phyloP scores from a whole-genome alignment of 148 eudicot species.

The Mesembryanthemum crystallinum region DNA sequence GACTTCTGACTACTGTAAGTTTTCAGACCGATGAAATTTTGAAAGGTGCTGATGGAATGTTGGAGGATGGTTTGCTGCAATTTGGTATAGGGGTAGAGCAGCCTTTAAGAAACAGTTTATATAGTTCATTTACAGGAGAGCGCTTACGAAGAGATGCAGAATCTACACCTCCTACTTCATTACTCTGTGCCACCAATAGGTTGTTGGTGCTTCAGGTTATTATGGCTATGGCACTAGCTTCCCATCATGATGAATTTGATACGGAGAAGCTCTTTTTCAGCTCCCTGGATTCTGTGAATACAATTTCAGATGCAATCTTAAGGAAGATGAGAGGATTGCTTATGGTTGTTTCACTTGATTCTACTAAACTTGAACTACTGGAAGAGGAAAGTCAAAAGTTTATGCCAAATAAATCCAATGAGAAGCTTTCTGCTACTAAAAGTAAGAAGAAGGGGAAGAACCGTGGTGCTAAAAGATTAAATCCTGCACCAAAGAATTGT shows the following conservation, averaged over 20 bases:
- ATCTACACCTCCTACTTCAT: slow-evolving; percentile 32
- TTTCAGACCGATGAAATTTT: slow-evolving; percentile 69
- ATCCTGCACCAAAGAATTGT: slow-evolving; percentile 37
- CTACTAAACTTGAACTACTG: slow-evolving; percentile 76
- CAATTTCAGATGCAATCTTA: slow-evolving; percentile 58
- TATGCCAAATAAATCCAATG: slow-evolving; percentile 47
- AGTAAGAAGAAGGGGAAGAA: slow-evolving; percentile 77
- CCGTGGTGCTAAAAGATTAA: slow-evolving; percentile 49
- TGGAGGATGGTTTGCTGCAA: slow-evolving; percentile 40
- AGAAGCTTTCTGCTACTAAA: slow-evolving; percentile 49
- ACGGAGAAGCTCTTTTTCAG: slow-evolving; percentile 65
- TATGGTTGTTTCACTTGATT: slow-evolving; percentile 89
- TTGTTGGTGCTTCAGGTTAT: slow-evolving; percentile 74
- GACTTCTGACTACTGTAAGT: slow-evolving; percentile 34
- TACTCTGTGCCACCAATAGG: slow-evolving; percentile 35
- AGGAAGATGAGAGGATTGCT: slow-evolving; percentile 78
- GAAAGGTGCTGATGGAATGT: slow-evolving; percentile 36
- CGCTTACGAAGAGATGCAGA: slow-evolving; percentile 35
- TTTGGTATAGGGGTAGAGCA: slow-evolving; percentile 33
- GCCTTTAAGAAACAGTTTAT: slow-evolving; percentile 26
- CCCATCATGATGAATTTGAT: slow-evolving; percentile 46
- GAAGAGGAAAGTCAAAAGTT: slow-evolving; percentile 46
- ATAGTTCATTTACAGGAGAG: slow-evolving; percentile 22
- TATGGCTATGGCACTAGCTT: slow-evolving; percentile 38
- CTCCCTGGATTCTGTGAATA: slow-evolving; percentile 59